These are phyloP conservation scores for Secale cereale DNA, from an alignment of 176 grass and related monocot genomes.

Conservation along the genomic window DNA sequence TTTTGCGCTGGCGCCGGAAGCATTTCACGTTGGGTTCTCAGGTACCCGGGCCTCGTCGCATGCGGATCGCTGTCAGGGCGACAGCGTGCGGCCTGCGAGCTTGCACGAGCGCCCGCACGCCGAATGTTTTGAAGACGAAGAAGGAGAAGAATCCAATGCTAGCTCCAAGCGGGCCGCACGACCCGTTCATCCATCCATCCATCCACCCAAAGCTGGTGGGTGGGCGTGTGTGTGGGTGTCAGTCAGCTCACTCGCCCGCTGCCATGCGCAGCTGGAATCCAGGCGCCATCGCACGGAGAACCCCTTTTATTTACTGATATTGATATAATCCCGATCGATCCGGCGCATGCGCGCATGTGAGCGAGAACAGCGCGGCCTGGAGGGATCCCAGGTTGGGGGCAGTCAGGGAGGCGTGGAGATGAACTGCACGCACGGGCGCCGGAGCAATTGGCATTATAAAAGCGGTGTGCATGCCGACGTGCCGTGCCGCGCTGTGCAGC, in stretches of 20 bases:
- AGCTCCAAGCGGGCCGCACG: neutral
- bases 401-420: neutral
- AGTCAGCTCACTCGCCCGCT: neutral
- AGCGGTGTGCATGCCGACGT: neutral
- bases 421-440: neutral
- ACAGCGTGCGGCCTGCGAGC: neutral
- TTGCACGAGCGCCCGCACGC: neutral
- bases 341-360: neutral
- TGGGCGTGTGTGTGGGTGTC: neutral
- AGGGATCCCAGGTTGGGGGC: neutral
- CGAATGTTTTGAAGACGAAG: constrained; percentile 42
- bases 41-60: neutral
- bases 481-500: neutral
- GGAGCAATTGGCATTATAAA: neutral
- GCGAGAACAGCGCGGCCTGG: neutral
- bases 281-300: neutral
- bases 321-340: constrained; percentile 8
- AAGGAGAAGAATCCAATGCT: constrained; percentile 45
- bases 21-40: neutral
- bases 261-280: constrained; percentile 12
- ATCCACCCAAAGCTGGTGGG: neutral
- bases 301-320: neutral
- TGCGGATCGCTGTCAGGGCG: neutral
- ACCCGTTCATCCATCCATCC: neutral
- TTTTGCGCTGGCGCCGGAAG: neutral